These are phyloP conservation scores for Barnettozyma pratensis DNA, from an alignment of 805 yeast species.

Conservation along the genomic window DNA sequence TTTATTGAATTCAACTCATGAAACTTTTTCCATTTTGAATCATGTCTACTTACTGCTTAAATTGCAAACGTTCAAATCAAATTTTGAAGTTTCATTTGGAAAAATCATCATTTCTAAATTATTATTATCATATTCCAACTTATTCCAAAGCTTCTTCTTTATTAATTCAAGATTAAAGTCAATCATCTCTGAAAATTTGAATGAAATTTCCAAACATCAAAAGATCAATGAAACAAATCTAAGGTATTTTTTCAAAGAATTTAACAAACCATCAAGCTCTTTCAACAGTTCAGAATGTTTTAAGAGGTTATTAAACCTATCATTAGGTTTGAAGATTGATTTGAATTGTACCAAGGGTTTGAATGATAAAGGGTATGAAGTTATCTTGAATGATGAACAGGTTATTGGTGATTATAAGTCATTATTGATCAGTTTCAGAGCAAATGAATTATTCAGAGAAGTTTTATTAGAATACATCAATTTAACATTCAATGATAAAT, in stretches of 20 bases:
- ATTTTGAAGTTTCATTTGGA: constrained; percentile 23
- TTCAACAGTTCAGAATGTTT: constrained; percentile 15
- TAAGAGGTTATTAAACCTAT: constrained; percentile 23
- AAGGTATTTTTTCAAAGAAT: constrained; percentile 24
- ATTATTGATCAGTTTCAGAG: constrained; percentile 22
- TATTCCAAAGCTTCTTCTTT: constrained; percentile 10
- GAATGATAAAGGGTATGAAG: constrained; percentile 21
- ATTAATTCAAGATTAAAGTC: constrained; percentile 8
- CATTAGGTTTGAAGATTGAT: constrained; percentile 15
- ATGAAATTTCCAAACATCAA: constrained; percentile 19
- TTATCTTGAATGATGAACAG: constrained; percentile 22
- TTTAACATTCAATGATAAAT: constrained; percentile 20
- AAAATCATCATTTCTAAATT: constrained; percentile 19
- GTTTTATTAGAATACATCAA: constrained; percentile 22
- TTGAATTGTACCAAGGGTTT: constrained; percentile 20
- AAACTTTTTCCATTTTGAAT: constrained; percentile 4
- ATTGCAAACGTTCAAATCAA: constrained; percentile 16
- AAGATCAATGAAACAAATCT: constrained; percentile 18
- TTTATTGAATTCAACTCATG: constrained; percentile 6
- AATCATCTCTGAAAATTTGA: constrained; percentile 11
- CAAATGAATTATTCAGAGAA: constrained; percentile 27
- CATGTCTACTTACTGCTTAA: constrained; percentile 15
- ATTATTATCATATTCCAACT: constrained; percentile 18
- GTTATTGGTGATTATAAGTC: constrained; percentile 21
- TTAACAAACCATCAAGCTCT: constrained; percentile 12